Percentiles rank a stretch among this genome's conserved stretches.
phyloP scores from a whole-genome alignment of 2,329 filamentous ascomycete genomes.

The Fusarium citri region DNA sequence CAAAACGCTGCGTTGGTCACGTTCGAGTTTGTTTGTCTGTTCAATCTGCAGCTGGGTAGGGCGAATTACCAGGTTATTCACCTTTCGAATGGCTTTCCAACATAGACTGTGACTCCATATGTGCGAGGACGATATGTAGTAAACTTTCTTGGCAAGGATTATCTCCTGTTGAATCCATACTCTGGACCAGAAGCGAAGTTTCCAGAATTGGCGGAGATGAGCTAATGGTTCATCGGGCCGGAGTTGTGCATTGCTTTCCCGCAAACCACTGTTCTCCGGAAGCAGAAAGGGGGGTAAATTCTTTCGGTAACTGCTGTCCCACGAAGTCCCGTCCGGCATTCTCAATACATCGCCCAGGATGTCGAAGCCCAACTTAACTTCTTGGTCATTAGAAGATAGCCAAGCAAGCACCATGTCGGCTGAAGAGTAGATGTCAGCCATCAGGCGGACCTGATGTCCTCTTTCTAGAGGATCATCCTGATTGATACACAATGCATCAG shows the following conservation, averaged over 20 bases:
- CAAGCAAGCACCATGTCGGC: not conserved
- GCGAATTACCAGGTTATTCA: no score
- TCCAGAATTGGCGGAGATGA: not conserved
- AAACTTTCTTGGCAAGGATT: not conserved
- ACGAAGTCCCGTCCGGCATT: no score
- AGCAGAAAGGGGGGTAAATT: no score
- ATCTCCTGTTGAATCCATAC: constrained; percentile 5
- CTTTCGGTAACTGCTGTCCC: no score
- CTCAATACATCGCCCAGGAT: not conserved
- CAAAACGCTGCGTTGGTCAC: not conserved
- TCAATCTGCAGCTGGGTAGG: no score
- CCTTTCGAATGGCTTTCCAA: no score
- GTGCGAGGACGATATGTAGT: not conserved
- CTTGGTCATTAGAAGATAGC: not conserved
- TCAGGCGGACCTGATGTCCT: not conserved
- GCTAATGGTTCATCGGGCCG: fast-evolving
- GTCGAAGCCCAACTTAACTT: not conserved
- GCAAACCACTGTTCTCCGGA: no score
- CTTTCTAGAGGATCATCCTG: not conserved
- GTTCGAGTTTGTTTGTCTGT: no score
- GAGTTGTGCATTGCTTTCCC: no score
- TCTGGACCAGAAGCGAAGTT: not conserved
- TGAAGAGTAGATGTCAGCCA: not conserved
- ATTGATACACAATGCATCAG: not conserved
- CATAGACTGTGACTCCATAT: no score